phyloP scores from a whole-genome alignment of 2,329 filamentous ascomycete species.

The Cyphellophora attinorum region DNA sequence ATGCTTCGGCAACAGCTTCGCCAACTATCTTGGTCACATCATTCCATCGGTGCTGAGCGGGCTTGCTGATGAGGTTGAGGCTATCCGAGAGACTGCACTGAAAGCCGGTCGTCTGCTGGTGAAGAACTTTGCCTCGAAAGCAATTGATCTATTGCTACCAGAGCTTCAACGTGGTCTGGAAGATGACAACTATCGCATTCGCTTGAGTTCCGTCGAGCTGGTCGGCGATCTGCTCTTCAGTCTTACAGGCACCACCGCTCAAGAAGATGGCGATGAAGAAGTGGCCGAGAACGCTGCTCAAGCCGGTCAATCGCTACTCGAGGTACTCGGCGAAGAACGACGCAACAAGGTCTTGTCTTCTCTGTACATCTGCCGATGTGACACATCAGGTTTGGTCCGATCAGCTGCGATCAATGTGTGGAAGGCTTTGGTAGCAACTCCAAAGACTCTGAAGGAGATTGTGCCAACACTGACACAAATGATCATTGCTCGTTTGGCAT shows the following conservation, averaged over 20 bases:
- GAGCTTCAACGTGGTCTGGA: constrained; percentile 92
- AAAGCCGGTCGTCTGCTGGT: constrained; percentile 88
- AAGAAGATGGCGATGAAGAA: constrained; percentile 65
- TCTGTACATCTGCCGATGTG: constrained; percentile 92
- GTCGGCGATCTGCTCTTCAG: constrained; percentile 97
- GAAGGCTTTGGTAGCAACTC: constrained; percentile 92
- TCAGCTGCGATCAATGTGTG: constrained; percentile 85
- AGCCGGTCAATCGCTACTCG: constrained; percentile 83
- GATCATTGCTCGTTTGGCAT: constrained; percentile 85
- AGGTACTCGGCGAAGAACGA: constrained; percentile 90
- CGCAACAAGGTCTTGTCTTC: constrained; percentile 96
- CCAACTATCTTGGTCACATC: constrained; percentile 88
- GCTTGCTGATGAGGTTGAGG: constrained; percentile 89
- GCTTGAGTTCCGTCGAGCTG: constrained; percentile 94
- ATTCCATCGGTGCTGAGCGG: constrained; percentile 92
- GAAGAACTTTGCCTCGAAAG: constrained; percentile 94
- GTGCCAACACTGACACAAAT: constrained; percentile 91
- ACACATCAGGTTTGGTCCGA: constrained; percentile 86
- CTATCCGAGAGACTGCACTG: constrained; percentile 92
- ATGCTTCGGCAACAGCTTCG: constrained; percentile 97
- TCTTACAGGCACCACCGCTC: constrained; percentile 83
- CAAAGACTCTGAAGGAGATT: constrained; percentile 86
- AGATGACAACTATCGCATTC: constrained; percentile 96
- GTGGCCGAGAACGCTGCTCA: constrained; percentile 69
- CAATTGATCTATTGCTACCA: constrained; percentile 86